Evolutionary conservation across 129 eudicot species (phyloP).

Genomic region (Flaveria trinervia): DNA sequence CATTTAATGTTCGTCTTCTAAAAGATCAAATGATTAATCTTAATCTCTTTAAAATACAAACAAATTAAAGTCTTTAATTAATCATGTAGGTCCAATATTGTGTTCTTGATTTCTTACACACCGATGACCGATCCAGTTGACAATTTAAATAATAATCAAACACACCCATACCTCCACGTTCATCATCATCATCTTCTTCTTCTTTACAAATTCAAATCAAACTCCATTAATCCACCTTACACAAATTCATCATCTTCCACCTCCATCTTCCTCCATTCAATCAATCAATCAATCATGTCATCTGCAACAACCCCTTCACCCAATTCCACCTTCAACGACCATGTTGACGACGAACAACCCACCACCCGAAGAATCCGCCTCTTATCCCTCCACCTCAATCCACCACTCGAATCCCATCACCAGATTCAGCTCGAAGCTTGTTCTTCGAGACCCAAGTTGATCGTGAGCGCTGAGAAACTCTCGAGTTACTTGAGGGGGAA

Average conservation of each 20-base stretch:
- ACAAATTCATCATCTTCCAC: background rate
- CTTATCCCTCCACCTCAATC: slow-evolving; percentile 65
- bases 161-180: background rate
- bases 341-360: slow-evolving; percentile 35
- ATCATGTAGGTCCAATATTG: background rate
- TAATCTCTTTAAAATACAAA: no score
- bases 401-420: slow-evolving; percentile 15
- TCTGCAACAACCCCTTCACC: slow-evolving; percentile 21
- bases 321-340: slow-evolving; percentile 6
- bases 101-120: background rate
- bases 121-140: slow-evolving; percentile 5
- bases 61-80: no score
- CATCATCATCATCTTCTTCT: background rate
- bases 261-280: background rate
- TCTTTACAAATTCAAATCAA: no score
- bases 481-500: slow-evolving; percentile 68
- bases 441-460: slow-evolving; percentile 48
- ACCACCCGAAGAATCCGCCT: slow-evolving; percentile 58
- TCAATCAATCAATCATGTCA: slow-evolving; percentile 29
- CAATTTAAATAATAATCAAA: background rate
- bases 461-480: slow-evolving; percentile 42
- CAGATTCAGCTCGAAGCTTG: slow-evolving; percentile 42
- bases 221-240: no score
- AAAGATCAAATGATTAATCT: no score
- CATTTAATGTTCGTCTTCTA: no score